Evolutionary conservation across 164 flowering plant species (phyloP).

Genomic region (Cinnamomum micranthum): DNA sequence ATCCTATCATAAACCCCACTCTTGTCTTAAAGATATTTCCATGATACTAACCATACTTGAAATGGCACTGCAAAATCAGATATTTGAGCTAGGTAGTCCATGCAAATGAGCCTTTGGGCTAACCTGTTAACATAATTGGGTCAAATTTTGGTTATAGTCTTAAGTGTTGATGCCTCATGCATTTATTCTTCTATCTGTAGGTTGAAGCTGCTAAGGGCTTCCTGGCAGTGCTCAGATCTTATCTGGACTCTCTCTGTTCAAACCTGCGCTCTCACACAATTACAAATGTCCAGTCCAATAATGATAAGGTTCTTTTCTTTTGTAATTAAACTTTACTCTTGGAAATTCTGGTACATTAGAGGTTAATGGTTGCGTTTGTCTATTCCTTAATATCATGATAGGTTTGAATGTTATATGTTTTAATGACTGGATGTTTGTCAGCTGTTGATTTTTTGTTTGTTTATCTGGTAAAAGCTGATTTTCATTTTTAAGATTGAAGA

Average conservation of each 20-base stretch:
- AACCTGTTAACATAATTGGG: background rate
- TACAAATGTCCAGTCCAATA: conserved; percentile 93
- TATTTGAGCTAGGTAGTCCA: too few species aligned
- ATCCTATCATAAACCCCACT: too few species aligned
- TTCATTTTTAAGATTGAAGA: background rate
- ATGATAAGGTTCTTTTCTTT: conserved; percentile 74
- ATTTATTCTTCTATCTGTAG: conserved; percentile 30
- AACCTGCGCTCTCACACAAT: conserved; percentile 94
- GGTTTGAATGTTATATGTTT: background rate
- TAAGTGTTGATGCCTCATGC: conserved; percentile 1
- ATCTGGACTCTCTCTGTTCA: conserved; percentile 85
- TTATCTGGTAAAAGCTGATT: too few species aligned
- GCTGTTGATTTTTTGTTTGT: background rate
- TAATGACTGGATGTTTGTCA: background rate
- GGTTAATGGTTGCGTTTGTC: background rate
- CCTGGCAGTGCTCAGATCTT: conserved; percentile 60
- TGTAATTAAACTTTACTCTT: background rate
- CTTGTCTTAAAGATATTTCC: too few species aligned
- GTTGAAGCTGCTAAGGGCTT: conserved; percentile 89
- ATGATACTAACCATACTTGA: too few species aligned
- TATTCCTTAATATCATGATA: background rate
- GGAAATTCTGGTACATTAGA: background rate
- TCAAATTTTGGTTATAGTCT: background rate
- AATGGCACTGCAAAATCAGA: too few species aligned
- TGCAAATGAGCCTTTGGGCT: too few species aligned